These are phyloP conservation scores for Medicago lupulina DNA, from an alignment of 306 rosid species.

Conservation along the genomic window DNA sequence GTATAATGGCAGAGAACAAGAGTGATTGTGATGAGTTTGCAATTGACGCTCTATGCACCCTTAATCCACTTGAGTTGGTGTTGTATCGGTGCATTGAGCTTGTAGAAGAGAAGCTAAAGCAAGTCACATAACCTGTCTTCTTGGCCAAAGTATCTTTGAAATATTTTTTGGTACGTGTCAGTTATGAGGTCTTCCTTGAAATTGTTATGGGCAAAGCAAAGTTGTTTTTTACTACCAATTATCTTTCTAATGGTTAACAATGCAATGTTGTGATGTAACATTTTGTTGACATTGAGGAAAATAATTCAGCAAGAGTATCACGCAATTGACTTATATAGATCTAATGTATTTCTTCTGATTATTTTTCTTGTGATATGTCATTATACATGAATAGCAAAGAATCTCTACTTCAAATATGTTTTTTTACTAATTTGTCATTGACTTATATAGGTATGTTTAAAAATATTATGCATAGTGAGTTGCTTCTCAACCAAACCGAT, in stretches of 20 bases:
- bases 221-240: neutral
- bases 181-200: too few relatives aligned
- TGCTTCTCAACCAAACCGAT: too few relatives aligned
- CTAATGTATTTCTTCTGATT: neutral
- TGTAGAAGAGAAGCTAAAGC: slow-evolving; percentile 70
- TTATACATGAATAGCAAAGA: neutral
- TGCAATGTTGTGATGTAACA: neutral
- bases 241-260: neutral
- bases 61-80: slow-evolving; percentile 87
- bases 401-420: neutral
- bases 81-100: slow-evolving; percentile 89
- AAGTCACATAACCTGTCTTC: slow-evolving; percentile 30
- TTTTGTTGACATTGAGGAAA: neutral
- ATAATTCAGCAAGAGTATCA: neutral
- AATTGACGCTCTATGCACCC: slow-evolving; percentile 56
- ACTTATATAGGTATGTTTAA: too few relatives aligned
- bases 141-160: neutral
- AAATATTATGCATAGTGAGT: too few relatives aligned
- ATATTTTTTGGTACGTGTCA: neutral
- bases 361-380: neutral
- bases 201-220: neutral
- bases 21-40: slow-evolving; percentile 51
- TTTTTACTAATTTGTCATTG: too few relatives aligned
- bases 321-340: slow-evolving; percentile 13
- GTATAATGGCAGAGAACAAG: slow-evolving; percentile 48